phyloP scores from a whole-genome alignment of 2,329 filamentous ascomycete species.

The Apiospora kogelbergensis region DNA sequence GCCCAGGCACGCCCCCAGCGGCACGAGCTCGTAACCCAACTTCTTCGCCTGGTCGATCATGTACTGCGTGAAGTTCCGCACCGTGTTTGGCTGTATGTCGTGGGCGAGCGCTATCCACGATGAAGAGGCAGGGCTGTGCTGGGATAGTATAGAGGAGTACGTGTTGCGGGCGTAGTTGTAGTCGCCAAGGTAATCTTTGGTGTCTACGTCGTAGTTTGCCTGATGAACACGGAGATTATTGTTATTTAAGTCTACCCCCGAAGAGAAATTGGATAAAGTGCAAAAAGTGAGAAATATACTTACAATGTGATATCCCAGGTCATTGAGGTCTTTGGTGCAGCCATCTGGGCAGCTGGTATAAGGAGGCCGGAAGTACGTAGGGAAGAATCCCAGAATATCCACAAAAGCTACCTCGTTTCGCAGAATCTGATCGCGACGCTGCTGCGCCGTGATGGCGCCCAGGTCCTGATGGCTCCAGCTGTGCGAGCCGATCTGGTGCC shows the following conservation, averaged over 20 bases:
- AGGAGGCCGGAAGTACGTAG: slow-evolving; percentile 35
- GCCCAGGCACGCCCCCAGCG: slow-evolving; percentile 23
- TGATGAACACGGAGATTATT: background rate
- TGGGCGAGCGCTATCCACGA: slow-evolving; percentile 29
- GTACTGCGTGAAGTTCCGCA: slow-evolving; percentile 19
- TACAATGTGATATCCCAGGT: slow-evolving; percentile 13
- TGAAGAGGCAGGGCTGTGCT: background rate
- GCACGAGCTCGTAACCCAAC: slow-evolving; percentile 20
- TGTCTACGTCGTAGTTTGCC: slow-evolving; percentile 14
- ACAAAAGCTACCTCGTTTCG: slow-evolving; percentile 46
- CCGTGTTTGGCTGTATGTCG: slow-evolving; percentile 21
- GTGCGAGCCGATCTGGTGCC: slow-evolving; percentile 49
- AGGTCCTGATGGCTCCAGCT: slow-evolving; percentile 47
- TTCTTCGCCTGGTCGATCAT: slow-evolving; percentile 17
- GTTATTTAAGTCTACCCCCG: background rate
- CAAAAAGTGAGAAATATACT: background rate
- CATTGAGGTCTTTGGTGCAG: slow-evolving; percentile 9
- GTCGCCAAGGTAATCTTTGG: slow-evolving; percentile 20
- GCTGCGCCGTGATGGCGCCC: slow-evolving; percentile 31
- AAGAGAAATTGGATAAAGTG: background rate
- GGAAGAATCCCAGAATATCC: slow-evolving; percentile 44
- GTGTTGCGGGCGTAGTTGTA: slow-evolving; percentile 12
- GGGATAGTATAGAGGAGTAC: background rate
- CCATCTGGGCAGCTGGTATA: slow-evolving; percentile 10
- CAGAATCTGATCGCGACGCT: slow-evolving; percentile 40